Evolutionary conservation across 805 yeast genomes (phyloP), one percentile per base, ranked within the genome.

Genomic region (Pichia californica): DNA sequence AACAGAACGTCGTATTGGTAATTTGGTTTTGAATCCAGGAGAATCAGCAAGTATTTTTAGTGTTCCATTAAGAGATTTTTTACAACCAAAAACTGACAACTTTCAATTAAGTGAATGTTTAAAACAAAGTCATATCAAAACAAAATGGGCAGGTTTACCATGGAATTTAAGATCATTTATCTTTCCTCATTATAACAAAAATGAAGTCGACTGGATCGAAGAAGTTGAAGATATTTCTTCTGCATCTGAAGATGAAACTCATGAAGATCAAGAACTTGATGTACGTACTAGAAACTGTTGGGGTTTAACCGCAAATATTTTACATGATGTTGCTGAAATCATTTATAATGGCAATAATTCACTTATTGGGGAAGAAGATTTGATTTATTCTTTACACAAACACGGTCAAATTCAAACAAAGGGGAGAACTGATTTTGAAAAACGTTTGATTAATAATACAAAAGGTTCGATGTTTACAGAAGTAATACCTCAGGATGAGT

Each of bases 271-370:
- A 38, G 63, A 66, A 58, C 72, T 51, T 56, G 76, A 58, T 28
- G 60, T 57, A 18, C 68, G 71, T 43, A 71, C 79, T 31, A 77
- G 83, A 54, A 84, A 83, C 54, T 80, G 85, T 5, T 84, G 93
- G 94, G 94, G 94, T 1, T 63, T 84, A 30, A 84, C 93, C 0
- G 91, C 89, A 3, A 83, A 82, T 55, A 83, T 84, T 9, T 57
- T 84, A n/a, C 84, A 76, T 53, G 91, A 84, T 56, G 55, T 84
- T 25, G 81, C 88, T 2, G 71, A 70, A 44, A 68, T 83, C 9
- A 65, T 74, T 4, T 74, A 76, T 54, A 49, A 76, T 52, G 66
- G 67, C 31, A 47, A 58, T 19, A 46, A 52, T 5, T 36, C 52
- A 13, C 58, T 67, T 23, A 57, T 75, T 36, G 87, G 85, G 2